Evolutionary conservation across 2,329 filamentous ascomycete genomes (phyloP).

Genomic region (Chaetomiaceae sp.): DNA sequence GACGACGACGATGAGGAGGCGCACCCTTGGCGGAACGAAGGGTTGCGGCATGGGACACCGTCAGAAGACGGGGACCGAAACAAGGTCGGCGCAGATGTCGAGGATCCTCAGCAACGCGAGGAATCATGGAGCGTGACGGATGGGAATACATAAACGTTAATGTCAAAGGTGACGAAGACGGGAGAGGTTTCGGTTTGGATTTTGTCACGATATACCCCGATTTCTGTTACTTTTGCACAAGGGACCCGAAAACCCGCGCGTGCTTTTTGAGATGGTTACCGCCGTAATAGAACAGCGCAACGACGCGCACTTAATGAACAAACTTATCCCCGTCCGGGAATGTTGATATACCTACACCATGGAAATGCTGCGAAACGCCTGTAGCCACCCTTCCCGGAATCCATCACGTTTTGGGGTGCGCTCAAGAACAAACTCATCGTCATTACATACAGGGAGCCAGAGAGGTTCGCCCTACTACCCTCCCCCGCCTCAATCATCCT

Average conservation of each 20-base stretch:
- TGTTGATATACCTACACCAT: background rate
- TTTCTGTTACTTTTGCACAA: background rate
- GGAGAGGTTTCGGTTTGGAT: background rate
- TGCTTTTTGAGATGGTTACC: background rate
- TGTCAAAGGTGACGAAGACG: background rate
- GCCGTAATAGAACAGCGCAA: background rate
- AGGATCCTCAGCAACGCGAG: conserved; percentile 21
- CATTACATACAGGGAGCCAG: conserved; percentile 1
- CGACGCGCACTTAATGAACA: background rate
- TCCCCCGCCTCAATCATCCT: conserved; percentile 45
- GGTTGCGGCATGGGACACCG: conserved; percentile 11
- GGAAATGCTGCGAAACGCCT: conserved; percentile 4
- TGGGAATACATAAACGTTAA: background rate
- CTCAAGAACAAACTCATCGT: background rate
- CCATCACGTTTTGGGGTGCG: background rate
- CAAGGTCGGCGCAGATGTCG: conserved; percentile 11
- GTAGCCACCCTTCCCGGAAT: background rate
- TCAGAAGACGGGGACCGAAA: conserved; percentile 20
- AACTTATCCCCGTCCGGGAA: background rate
- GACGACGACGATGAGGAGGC: conserved; percentile 22
- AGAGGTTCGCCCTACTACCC: background rate
- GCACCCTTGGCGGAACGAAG: conserved; percentile 27
- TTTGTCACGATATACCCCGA: background rate
- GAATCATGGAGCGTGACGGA: conserved; percentile 18
- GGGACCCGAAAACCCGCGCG: background rate